These are phyloP conservation scores for Coemansia sp. DNA, from an alignment of 192 early-diverging fungal species.

Conservation along the genomic window DNA sequence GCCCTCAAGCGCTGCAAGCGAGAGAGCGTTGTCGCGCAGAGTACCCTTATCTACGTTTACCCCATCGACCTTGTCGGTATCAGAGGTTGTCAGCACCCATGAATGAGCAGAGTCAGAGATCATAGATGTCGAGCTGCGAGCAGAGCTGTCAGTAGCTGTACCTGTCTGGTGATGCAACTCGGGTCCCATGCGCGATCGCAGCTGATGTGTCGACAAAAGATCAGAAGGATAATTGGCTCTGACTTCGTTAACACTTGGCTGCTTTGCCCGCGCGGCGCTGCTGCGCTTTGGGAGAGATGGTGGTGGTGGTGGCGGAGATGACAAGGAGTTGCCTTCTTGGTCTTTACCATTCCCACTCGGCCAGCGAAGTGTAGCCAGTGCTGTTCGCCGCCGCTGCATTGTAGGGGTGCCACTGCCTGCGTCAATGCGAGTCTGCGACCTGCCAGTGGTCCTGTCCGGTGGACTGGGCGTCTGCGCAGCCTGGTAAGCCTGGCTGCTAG, in stretches of 20 bases:
- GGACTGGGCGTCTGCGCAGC: constrained; percentile 35
- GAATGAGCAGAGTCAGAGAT: constrained; percentile 32
- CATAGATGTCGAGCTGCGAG: constrained; percentile 45
- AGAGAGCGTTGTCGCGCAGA: constrained; percentile 5
- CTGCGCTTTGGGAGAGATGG: constrained; percentile 10
- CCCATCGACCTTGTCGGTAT: constrained; percentile 23
- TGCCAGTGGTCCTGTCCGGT: constrained; percentile 19
- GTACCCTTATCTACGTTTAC: constrained; percentile 1
- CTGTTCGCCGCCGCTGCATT: constrained; percentile 35
- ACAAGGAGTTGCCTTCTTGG: constrained; percentile 1
- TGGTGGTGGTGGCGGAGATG: constrained; percentile 13
- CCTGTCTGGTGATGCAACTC: constrained; percentile 26
- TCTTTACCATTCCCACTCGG: constrained; percentile 6
- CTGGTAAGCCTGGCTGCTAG: constrained; percentile 4
- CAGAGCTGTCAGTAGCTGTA: constrained; percentile 20
- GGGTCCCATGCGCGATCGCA: constrained; percentile 25
- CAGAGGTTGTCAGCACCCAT: constrained; percentile 36
- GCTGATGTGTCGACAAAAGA: constrained; percentile 33
- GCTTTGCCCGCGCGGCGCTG: constrained; percentile 7
- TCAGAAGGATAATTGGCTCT: constrained; percentile 23
- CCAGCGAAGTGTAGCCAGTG: constrained; percentile 40
- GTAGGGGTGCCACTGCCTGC: constrained; percentile 27
- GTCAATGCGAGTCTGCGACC: constrained; percentile 18
- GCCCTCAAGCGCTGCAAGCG: constrained; percentile 1
- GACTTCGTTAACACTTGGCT: neutral